phyloP scores from a whole-genome alignment of 1,284 basidiomycete genomes.

The Coniophora puteana region DNA sequence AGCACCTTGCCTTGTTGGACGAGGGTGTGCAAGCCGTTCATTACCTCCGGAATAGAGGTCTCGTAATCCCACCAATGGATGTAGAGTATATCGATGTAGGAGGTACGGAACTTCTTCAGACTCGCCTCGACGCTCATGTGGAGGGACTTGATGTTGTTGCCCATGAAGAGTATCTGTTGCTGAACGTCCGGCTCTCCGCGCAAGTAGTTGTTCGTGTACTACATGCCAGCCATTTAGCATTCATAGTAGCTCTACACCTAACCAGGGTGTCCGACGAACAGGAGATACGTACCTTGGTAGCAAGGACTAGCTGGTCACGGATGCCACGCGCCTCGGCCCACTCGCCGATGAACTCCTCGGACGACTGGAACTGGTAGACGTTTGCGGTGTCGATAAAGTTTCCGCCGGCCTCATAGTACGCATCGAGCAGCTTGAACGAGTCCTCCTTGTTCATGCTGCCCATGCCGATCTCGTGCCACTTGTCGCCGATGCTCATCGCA shows the following conservation, averaged over 20 bases:
- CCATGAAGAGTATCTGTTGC: slow-evolving; percentile 40
- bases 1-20: slow-evolving; percentile 44
- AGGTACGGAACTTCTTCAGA: slow-evolving; percentile 54
- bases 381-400: slow-evolving; percentile 58
- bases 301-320: slow-evolving; percentile 52
- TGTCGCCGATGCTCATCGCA: slow-evolving; percentile 49
- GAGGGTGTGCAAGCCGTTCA: slow-evolving; percentile 44
- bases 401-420: slow-evolving; percentile 44
- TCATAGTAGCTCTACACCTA: background rate
- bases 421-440: slow-evolving; percentile 46
- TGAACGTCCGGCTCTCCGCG: slow-evolving; percentile 11
- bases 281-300: slow-evolving; percentile 41
- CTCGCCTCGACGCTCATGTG: slow-evolving; percentile 41
- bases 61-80: slow-evolving; percentile 53
- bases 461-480: slow-evolving; percentile 28
- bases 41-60: slow-evolving; percentile 54
- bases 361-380: slow-evolving; percentile 44
- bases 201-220: slow-evolving; percentile 33
- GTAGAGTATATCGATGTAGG: slow-evolving; percentile 52
- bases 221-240: no score
- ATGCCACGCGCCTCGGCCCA: slow-evolving; percentile 49
- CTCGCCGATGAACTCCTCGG: slow-evolving; percentile 53
- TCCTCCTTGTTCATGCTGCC: slow-evolving; percentile 42
- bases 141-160: slow-evolving; percentile 46
- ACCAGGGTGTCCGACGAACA: background rate